Percentiles rank a stretch among this genome's conserved stretches.
These are phyloP conservation scores for Cladosporium austrohemisphaericum DNA, from an alignment of 2,329 filamentous ascomycete species.

Conservation along the genomic window DNA sequence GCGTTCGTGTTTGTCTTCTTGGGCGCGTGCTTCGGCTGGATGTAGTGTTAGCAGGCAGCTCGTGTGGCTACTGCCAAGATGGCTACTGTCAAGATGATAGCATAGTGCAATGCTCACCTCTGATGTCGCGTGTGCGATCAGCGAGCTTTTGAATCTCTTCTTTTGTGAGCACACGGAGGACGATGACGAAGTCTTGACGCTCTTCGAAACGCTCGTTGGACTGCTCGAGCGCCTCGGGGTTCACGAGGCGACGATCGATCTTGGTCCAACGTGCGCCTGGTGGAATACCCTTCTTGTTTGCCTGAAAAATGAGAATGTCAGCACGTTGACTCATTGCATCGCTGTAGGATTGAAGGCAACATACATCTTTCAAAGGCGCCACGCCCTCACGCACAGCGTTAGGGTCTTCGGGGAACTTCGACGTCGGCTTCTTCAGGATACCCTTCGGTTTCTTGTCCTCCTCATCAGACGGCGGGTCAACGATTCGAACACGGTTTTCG, in stretches of 20 bases:
- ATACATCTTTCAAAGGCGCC: conserved; percentile 78
- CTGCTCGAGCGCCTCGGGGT: conserved; percentile 77
- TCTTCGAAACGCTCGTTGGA: conserved; percentile 92
- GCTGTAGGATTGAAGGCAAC: no score
- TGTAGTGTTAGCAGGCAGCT: no score
- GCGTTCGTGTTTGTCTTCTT: conserved; percentile 28
- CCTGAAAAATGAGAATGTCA: no score
- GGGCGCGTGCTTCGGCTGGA: conserved; percentile 18
- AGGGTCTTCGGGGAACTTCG: conserved; percentile 80
- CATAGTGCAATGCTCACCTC: conserved; percentile 47
- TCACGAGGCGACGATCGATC: conserved; percentile 82
- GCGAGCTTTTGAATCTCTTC: conserved; percentile 89
- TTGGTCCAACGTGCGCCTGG: conserved; percentile 87
- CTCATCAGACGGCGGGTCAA: conserved; percentile 64
- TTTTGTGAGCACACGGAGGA: conserved; percentile 78
- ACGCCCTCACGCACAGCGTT: conserved; percentile 84
- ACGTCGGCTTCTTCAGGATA: conserved; percentile 78
- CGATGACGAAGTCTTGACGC: conserved; percentile 89
- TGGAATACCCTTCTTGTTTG: conserved; percentile 39
- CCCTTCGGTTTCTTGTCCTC: conserved; percentile 69
- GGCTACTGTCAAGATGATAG: no score
- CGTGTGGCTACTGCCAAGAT: no score
- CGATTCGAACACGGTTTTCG: conserved; percentile 51
- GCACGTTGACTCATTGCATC: no score
- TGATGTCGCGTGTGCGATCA: conserved; percentile 72